Evolutionary conservation across 805 yeast species (phyloP), one percentile per base, ranked within the genome.

Genomic region (Pichia nakasei): DNA sequence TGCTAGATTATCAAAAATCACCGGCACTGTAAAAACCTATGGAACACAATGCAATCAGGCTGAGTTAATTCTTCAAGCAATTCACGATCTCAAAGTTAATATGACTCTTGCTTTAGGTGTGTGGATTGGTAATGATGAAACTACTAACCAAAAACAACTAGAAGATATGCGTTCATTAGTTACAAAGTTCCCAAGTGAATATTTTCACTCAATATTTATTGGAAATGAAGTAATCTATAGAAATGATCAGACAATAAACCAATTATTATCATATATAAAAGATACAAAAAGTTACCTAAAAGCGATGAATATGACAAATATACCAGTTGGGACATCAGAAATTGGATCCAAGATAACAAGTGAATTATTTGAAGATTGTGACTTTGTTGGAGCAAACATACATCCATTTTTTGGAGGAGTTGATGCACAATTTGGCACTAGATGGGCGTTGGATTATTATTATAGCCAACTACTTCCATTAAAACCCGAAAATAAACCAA

Each of bases 391-490:
- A 0, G 76, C 79, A 9, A 80, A 79, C 52, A 64, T 78, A 5
- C 84, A 80, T 59, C 87, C 88, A 3, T 82, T 81, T 48, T 78
- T 80, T 57, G 74, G 78, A 1, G 88, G 88, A 0, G 70, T 68
- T 0, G 43, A 49, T 2, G 81, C 73, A 1, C 49, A 61, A 9
- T 53, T 58, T 2, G 78, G 84, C 0, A 60, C 75, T 0, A 54
- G 63, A 11, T 80, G 87, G 86, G 67, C 75, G 0, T 58, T 65
- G 31, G 72, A 73, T 39, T 78, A 66, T 49, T 47, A 75, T 29
- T 54, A 68, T 39, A 58, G 65, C 22, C 74, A 71, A 43, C 53
- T 76, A 18, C 59, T 64, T 22, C 77, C 78, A 1, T 20, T 57
- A 27, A 62, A 60, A 41, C 44, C 53, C 13, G 48, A 55, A 21